phyloP scores from a whole-genome alignment of 495 filamentous ascomycete genomes.

The Aspergillus ostianus region DNA sequence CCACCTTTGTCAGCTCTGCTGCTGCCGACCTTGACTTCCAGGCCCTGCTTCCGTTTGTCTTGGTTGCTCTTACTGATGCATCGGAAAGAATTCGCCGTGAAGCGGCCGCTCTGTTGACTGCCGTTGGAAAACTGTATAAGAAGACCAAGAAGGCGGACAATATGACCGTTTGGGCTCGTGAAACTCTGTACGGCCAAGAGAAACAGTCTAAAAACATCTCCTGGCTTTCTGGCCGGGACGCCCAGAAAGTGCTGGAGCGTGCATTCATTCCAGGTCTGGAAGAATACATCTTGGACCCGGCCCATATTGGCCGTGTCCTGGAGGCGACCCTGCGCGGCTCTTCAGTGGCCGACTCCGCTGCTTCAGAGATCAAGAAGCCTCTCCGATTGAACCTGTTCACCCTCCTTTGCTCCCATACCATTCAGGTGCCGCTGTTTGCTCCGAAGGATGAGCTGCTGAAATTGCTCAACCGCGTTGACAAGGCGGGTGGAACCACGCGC shows the following conservation, averaged over 20 bases:
- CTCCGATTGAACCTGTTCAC: slow-evolving; percentile 62
- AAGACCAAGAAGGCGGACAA: slow-evolving; percentile 35
- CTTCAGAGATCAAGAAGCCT: slow-evolving; percentile 62
- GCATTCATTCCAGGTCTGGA: slow-evolving; percentile 70
- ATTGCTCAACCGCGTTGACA: slow-evolving; percentile 68
- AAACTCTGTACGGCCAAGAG: slow-evolving; percentile 57
- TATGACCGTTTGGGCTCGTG: slow-evolving; percentile 44
- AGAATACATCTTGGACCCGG: slow-evolving; percentile 75
- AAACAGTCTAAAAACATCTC: slow-evolving; percentile 47
- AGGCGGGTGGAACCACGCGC: slow-evolving; percentile 62
- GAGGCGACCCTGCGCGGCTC: slow-evolving; percentile 53
- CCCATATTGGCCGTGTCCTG: slow-evolving; percentile 60
- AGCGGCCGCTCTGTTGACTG: slow-evolving; percentile 60
- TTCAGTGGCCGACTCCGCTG: slow-evolving; percentile 33
- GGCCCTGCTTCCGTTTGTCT: slow-evolving; percentile 70
- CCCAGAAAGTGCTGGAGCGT: slow-evolving; percentile 57
- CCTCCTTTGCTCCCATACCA: slow-evolving; percentile 73
- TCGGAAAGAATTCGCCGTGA: slow-evolving; percentile 71
- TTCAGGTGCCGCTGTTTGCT: slow-evolving; percentile 60
- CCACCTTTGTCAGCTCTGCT: slow-evolving; percentile 48
- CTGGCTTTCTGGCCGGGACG: slow-evolving; percentile 59
- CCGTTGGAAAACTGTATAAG: slow-evolving; percentile 49
- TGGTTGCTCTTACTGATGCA: slow-evolving; percentile 70
- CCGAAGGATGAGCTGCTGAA: slow-evolving; percentile 68
- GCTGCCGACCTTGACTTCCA: slow-evolving; percentile 65